phyloP scores from a whole-genome alignment of 2,329 filamentous ascomycete genomes.

The Lasiodiplodia citricola region DNA sequence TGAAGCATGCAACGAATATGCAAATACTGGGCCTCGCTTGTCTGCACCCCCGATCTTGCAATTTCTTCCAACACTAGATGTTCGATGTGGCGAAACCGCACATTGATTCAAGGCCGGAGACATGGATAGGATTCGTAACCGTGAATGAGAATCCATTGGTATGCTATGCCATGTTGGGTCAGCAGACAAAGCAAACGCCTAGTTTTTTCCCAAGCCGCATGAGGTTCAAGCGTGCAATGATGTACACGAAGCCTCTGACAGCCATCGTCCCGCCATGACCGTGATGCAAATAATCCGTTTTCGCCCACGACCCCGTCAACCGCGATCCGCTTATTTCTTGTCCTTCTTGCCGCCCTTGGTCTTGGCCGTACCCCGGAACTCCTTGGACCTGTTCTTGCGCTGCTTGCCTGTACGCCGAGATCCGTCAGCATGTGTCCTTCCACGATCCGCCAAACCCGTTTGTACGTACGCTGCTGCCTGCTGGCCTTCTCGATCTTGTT shows the following conservation, averaged over 20 bases:
- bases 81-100: constrained; percentile 12
- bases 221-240: constrained; percentile 21
- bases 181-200: constrained; percentile 26
- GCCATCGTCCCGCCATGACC: constrained; percentile 26
- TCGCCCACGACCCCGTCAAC: constrained; percentile 24
- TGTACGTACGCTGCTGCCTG: constrained; percentile 96
- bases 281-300: constrained; percentile 26
- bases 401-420: constrained; percentile 80
- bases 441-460: background rate
- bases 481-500: constrained; percentile 95
- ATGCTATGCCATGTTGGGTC: constrained; percentile 27
- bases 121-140: constrained; percentile 20
- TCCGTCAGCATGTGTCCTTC: constrained; percentile 36
- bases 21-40: background rate
- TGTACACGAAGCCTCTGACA: constrained; percentile 22
- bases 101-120: constrained; percentile 3
- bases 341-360: constrained; percentile 93
- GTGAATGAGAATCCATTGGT: constrained; percentile 28
- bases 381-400: constrained; percentile 99
- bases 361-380: constrained; percentile 97
- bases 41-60: background rate
- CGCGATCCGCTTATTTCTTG: constrained; percentile 64
- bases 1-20: background rate
- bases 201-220: constrained; percentile 24
- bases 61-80: background rate